Conservation (phyloP, 441 rosid genomes). For the Dalechampia spathulata region DNA sequence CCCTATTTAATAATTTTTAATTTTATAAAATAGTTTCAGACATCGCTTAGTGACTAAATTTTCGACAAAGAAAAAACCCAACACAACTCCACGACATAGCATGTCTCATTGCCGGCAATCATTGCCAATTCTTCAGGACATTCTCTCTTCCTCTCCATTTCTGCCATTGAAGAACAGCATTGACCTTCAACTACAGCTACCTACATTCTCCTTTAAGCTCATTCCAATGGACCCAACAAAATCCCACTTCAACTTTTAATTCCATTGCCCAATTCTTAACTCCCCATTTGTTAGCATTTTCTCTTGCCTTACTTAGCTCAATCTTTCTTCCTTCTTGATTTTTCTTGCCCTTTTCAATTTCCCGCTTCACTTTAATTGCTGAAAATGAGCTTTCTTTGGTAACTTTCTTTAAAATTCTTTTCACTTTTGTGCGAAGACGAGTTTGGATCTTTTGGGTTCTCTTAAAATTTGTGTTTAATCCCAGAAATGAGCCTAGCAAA, state of each 20-base stretch:
- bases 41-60: too few relatives aligned
- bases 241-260: not conserved
- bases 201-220: not conserved
- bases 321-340: not conserved
- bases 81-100: too few relatives aligned
- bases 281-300: too few relatives aligned
- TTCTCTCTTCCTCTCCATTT: too few relatives aligned
- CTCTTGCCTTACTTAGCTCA: not conserved
- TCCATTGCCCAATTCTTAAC: too few relatives aligned
- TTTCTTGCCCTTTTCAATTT: not conserved
- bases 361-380: not conserved
- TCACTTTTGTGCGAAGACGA: too few relatives aligned
- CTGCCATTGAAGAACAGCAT: not conserved
- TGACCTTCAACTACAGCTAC: not conserved
- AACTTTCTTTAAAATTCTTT: too few relatives aligned
- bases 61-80: too few relatives aligned
- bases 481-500: slow-evolving; percentile 26
- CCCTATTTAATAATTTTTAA: too few relatives aligned
- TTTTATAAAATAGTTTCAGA: too few relatives aligned
- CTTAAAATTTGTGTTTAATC: not conserved
- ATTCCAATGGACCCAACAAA: not conserved
- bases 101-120: too few relatives aligned
- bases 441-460: not conserved
- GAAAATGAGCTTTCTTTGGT: not conserved
- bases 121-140: too few relatives aligned